These are phyloP conservation scores for Aspergillus sclerotialis DNA, from an alignment of 2,329 filamentous ascomycete genomes.

Conservation along the genomic window DNA sequence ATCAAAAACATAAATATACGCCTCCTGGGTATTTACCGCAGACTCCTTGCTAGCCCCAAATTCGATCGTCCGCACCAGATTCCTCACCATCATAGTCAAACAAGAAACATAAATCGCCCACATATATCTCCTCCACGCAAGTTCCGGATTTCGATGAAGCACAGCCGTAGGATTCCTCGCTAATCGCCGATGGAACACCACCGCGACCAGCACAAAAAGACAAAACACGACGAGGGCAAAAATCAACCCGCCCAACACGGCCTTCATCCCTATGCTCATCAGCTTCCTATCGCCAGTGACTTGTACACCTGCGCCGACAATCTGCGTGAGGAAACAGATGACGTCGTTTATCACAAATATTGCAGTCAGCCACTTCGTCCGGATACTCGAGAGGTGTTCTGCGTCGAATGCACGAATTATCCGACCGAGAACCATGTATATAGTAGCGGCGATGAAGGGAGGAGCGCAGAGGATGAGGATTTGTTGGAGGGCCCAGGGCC, in stretches of 20 bases:
- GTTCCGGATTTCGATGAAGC: slow-evolving; percentile 6
- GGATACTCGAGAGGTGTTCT: slow-evolving; percentile 29
- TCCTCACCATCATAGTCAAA: slow-evolving; percentile 19
- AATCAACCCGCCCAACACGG: slow-evolving; percentile 21
- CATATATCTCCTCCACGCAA: slow-evolving; percentile 21
- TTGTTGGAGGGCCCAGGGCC: slow-evolving; percentile 30
- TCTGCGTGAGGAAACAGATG: slow-evolving; percentile 27
- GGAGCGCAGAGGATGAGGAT: slow-evolving; percentile 36
- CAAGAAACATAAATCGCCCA: slow-evolving; percentile 20
- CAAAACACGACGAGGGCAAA: slow-evolving; percentile 22
- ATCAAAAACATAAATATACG: slow-evolving; percentile 27
- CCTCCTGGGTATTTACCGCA: slow-evolving; percentile 17
- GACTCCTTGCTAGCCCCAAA: slow-evolving; percentile 14
- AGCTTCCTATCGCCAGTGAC: slow-evolving; percentile 13
- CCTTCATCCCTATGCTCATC: slow-evolving; percentile 18
- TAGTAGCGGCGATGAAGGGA: slow-evolving; percentile 30
- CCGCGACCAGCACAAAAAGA: slow-evolving; percentile 19
- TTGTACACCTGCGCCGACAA: slow-evolving; percentile 25
- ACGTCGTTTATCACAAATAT: slow-evolving; percentile 32
- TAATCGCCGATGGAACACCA: slow-evolving; percentile 16
- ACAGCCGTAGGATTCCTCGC: slow-evolving; percentile 10
- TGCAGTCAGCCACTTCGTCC: slow-evolving; percentile 28
- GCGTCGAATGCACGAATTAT: slow-evolving; percentile 30
- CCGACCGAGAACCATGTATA: slow-evolving; percentile 36
- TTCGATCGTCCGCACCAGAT: slow-evolving; percentile 22